Base-by-base conservation (phyloP, 192 early-diverging fungal species). In the Coemansia sp. region DNA sequence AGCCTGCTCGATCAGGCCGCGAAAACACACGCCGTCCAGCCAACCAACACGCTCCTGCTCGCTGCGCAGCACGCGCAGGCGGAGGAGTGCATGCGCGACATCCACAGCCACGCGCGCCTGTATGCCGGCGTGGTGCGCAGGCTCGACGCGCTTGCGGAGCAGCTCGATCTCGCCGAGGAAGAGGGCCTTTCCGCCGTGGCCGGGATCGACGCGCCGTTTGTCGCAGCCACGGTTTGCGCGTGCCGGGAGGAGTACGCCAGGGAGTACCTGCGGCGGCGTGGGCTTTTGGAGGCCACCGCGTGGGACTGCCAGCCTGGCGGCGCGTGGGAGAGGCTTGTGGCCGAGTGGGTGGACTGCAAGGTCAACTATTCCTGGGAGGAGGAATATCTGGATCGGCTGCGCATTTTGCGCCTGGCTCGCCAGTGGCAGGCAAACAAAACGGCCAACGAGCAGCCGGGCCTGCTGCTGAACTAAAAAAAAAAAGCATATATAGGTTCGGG, bases 401-500 rank as follows among this genome's bases (percentile, higher is more conserved):
- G 30, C 4, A 20, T 23, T 19, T 17, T 55, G 47, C 30, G 40
- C 27, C 28, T 56, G 33, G 61, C 38, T 7, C 52, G 53, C 29
- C 51, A 62, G 40, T 59, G 57, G 57, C 41, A 44, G 25, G 45
- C 45, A 1, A 59, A 59, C 48, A 22, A 40, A 13, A 17, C 30
- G 50, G 48, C 40, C 32, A 37, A 49, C 37, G 24, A 41, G n/a
- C n/a, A n/a, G n/a, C n/a, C n/a, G n/a, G n/a, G n/a, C n/a, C n/a
- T n/a, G n/a, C n/a, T n/a, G n/a, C n/a, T n/a, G n/a, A n/a, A n/a
- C n/a, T n/a, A n/a, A n/a, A n/a, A n/a, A n/a, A n/a, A n/a, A n/a
- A n/a, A n/a, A n/a, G n/a, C n/a, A n/a, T n/a, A n/a, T n/a, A n/a
- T n/a, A n/a, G n/a, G n/a, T n/a, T n/a, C n/a, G n/a, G n/a, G n/a